These are phyloP conservation scores for Pleurotus tuber-regium DNA, from an alignment of 768 basidiomycete species.

Conservation along the genomic window DNA sequence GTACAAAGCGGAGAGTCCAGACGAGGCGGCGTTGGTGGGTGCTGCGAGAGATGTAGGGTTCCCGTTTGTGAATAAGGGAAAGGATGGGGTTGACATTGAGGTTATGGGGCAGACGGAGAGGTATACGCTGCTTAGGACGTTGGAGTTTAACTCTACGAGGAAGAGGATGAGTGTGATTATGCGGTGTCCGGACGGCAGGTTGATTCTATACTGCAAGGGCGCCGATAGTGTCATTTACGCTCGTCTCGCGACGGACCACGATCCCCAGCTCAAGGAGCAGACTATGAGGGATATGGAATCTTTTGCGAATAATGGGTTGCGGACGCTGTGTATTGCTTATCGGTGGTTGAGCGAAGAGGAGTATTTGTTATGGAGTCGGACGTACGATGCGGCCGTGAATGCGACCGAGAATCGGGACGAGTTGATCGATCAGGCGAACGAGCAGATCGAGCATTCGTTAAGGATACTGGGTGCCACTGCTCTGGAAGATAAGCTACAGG, in stretches of 20 bases:
- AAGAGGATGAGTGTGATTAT: conserved; percentile 96
- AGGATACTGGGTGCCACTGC: conserved; percentile 93
- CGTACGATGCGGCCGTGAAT: conserved; percentile 80
- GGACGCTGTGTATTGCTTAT: conserved; percentile 90
- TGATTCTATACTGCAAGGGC: conserved; percentile 93
- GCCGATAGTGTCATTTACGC: conserved; percentile 95
- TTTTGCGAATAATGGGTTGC: conserved; percentile 89
- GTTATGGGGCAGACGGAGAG: conserved; percentile 87
- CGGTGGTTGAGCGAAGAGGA: conserved; percentile 79
- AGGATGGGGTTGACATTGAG: conserved; percentile 81
- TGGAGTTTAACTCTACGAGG: conserved; percentile 93
- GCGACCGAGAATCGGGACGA: conserved; percentile 82
- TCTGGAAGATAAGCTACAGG: conserved; percentile 95
- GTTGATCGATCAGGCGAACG: conserved; percentile 86
- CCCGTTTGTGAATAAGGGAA: conserved; percentile 77
- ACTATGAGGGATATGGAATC: conserved; percentile 88
- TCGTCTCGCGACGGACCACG: conserved; percentile 75
- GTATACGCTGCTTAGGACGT: conserved; percentile 72
- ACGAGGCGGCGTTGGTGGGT: conserved; percentile 91
- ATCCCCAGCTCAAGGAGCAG: conserved; percentile 66
- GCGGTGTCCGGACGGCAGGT: conserved; percentile 76
- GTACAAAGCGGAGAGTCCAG: conserved; percentile 96
- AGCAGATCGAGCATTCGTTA: conserved; percentile 78
- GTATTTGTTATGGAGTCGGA: conserved; percentile 75
- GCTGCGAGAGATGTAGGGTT: conserved; percentile 94